Percentiles rank a stretch among this genome's conserved stretches.
phyloP scores from a whole-genome alignment of 805 yeast genomes.

The Kurtzmaniella cleridarum region DNA sequence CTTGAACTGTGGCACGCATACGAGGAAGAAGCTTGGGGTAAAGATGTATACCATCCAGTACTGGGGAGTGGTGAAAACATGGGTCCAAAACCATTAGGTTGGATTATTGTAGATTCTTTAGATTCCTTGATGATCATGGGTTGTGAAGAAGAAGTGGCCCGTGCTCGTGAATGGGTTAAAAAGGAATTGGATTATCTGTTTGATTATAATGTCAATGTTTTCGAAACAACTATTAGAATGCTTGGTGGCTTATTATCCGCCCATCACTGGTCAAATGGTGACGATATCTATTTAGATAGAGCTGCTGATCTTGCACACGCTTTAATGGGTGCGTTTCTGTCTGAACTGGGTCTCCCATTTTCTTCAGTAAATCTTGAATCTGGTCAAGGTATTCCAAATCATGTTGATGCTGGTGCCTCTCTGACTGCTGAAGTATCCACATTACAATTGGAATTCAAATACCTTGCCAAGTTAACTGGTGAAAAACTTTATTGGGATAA shows the following conservation, averaged over 20 bases:
- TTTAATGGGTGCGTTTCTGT: conserved; percentile 61
- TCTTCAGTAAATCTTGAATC: conserved; percentile 69
- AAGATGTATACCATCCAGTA: conserved; percentile 72
- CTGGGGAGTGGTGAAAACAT: conserved; percentile 58
- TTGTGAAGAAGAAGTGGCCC: conserved; percentile 51
- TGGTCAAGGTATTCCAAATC: conserved; percentile 55
- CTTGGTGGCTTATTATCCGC: conserved; percentile 90
- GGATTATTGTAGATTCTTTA: conserved; percentile 86
- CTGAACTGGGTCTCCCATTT: conserved; percentile 67
- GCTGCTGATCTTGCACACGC: conserved; percentile 79
- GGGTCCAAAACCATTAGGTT: conserved; percentile 81
- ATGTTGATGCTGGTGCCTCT: conserved; percentile 69
- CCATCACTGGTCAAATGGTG: conserved; percentile 54
- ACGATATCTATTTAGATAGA: conserved; percentile 66
- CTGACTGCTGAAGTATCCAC: conserved; percentile 90
- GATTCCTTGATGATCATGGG: conserved; percentile 82
- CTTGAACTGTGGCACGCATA: conserved; percentile 76
- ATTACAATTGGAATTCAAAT: conserved; percentile 81
- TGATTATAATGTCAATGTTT: conserved; percentile 72
- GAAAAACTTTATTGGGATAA: conserved; percentile 73
- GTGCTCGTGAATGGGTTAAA: conserved; percentile 71
- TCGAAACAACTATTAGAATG: conserved; percentile 94
- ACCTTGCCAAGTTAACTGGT: conserved; percentile 74
- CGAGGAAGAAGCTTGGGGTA: conserved; percentile 75
- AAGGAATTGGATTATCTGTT: conserved; percentile 64